Percentiles rank a stretch among this genome's conserved stretches.
These are phyloP conservation scores for Rhododendron simsii DNA, from an alignment of 148 eudicot species.

Conservation along the genomic window DNA sequence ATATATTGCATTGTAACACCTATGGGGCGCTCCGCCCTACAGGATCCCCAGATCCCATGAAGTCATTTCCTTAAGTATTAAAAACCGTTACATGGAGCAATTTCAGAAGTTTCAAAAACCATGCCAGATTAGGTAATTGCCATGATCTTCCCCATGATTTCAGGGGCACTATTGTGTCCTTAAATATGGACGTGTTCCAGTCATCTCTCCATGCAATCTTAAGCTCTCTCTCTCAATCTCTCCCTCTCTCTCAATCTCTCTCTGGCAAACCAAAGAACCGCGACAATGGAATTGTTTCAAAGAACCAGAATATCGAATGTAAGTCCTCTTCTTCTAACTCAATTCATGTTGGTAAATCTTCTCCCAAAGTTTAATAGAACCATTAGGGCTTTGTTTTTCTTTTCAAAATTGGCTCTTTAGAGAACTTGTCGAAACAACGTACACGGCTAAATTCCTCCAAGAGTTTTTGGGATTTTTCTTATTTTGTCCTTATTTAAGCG, in stretches of 20 bases:
- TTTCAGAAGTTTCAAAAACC: neutral
- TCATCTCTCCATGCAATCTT: neutral
- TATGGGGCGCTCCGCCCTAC: no score
- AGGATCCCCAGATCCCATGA: neutral
- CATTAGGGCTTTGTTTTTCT: no score
- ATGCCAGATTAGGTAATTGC: neutral
- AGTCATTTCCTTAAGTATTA: neutral
- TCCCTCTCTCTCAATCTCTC: neutral
- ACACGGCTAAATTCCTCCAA: no score
- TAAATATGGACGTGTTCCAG: neutral
- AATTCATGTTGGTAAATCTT: neutral
- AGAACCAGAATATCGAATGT: slow-evolving; percentile 4
- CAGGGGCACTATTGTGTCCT: neutral
- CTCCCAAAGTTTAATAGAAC: no score
- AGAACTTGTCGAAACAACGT: no score
- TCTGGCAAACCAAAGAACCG: neutral
- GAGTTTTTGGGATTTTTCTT: no score
- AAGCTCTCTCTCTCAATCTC: neutral
- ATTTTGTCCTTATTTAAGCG: no score
- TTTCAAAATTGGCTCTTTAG: neutral
- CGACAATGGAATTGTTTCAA: slow-evolving; percentile 8
- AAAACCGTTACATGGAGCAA: neutral
- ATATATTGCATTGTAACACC: no score
- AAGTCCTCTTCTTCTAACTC: neutral
- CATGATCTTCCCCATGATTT: neutral